Percentiles rank a stretch among this genome's conserved stretches.
These are phyloP conservation scores for Fusarium oxysporum DNA, from an alignment of 2,329 filamentous ascomycete species.

Conservation along the genomic window DNA sequence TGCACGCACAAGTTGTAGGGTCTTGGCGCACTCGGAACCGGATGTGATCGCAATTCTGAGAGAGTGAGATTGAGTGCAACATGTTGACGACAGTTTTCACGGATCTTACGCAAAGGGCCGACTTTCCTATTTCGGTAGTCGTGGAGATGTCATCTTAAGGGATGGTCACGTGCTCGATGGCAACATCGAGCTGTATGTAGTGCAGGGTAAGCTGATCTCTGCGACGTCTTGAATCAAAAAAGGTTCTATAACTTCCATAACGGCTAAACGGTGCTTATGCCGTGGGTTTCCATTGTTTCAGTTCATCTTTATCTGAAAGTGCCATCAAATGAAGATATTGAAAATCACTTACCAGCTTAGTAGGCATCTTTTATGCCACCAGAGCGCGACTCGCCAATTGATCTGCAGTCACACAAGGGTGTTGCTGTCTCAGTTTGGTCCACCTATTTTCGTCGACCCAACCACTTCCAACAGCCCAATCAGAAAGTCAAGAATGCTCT, in stretches of 20 bases:
- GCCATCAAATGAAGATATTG: background rate
- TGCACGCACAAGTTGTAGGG: background rate
- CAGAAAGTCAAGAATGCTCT: background rate
- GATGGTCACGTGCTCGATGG: background rate
- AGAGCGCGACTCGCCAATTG: background rate
- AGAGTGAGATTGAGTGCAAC: background rate
- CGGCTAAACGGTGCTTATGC: background rate
- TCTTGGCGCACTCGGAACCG: background rate
- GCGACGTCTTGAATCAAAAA: background rate
- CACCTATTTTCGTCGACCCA: background rate
- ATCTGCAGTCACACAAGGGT: background rate
- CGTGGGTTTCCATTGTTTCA: background rate
- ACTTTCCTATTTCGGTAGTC: conserved; percentile 23
- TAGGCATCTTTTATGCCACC: background rate
- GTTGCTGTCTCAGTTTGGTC: background rate
- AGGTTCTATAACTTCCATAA: background rate
- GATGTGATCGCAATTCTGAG: background rate
- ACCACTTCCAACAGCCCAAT: background rate
- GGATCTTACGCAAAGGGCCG: conserved; percentile 10
- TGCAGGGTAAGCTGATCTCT: conserved; percentile 19
- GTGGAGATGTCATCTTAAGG: background rate
- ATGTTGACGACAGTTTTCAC: conserved; percentile 25
- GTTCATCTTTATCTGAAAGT: background rate
- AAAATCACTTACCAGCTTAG: background rate
- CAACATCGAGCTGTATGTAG: background rate